phyloP scores from a whole-genome alignment of 116 monocot genomes.

The Cymodocea nodosa region DNA sequence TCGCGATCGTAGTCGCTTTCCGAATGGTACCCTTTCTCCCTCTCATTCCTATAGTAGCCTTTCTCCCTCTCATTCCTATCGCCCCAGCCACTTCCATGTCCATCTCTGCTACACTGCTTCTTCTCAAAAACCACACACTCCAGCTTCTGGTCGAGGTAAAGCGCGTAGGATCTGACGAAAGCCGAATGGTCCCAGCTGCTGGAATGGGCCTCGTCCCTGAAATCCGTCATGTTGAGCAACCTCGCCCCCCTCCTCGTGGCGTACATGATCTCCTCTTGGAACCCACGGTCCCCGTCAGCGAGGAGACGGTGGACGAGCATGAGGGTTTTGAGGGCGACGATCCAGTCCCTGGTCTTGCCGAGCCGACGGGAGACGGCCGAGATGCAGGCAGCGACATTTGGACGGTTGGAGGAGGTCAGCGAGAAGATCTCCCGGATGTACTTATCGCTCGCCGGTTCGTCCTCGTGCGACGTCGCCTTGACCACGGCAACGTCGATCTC shows the following conservation, averaged over 20 bases:
- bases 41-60: conserved; percentile 4
- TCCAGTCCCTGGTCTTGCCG: conserved; percentile 63
- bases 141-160: conserved; percentile 67
- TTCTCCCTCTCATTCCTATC: conserved; percentile 6
- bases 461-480: conserved; percentile 71
- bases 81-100: background rate
- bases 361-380: conserved; percentile 42
- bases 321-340: conserved; percentile 64
- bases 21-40: conserved; percentile 1
- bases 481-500: conserved; percentile 69
- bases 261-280: conserved; percentile 61
- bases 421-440: conserved; percentile 53
- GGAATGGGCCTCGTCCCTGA: conserved; percentile 81
- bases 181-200: conserved; percentile 78
- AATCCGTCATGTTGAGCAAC: conserved; percentile 65
- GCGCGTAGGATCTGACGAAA: conserved; percentile 69
- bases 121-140: conserved; percentile 43
- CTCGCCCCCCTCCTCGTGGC: conserved; percentile 47
- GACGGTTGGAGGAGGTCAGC: conserved; percentile 44
- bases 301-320: conserved; percentile 67
- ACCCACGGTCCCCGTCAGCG: conserved; percentile 40
- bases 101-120: conserved; percentile 14
- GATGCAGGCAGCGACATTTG: conserved; percentile 39
- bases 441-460: conserved; percentile 51
- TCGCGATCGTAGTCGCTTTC: conserved; percentile 18